Evolutionary conservation across 2,329 filamentous ascomycete genomes (phyloP), one percentile per base, ranked within the genome.

Genomic region (Xylariaceae sp.): DNA sequence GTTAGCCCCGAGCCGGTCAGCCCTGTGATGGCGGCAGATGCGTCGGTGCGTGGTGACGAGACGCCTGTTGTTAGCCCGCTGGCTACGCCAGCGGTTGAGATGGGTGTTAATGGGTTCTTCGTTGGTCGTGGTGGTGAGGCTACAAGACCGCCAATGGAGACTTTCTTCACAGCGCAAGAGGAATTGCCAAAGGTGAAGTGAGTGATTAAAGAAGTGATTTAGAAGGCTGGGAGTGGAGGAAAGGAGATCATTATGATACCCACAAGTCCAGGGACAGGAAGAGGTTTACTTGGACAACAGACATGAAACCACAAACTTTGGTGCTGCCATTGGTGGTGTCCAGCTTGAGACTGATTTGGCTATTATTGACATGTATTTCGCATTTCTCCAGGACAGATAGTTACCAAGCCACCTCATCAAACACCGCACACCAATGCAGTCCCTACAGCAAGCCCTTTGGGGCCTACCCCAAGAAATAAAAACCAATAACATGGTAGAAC

Each of bases 91-190:
- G 31, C 49, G 2, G 22, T 22, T 12, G 48, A 14, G 3, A 31
- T 43, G n/a, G 42, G 48, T 6, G n/a, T 17, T 27, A n/a, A 36
- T n/a, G 18, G 48, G 3, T 19, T 55, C 15, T 44, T 46, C 4
- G 35, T 46, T 14, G 48, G 49, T n/a, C 57, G 48, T 15, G 42
- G 22, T 6, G 17, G n/a, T 3, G 44, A 22, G 17, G 5, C 42
- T 4, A 41, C 58, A 45, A 53, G 63, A 10, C 64, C 63, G 10
- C 59, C 56, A 2, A 43, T 83, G 27, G 80, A 85, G 52, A 75
- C 75, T 0, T 83, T 81, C 54, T 71, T 78, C 17, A 83, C 80
- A 2, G 78, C 81, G 1, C 71, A 66, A 11, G 74, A 78, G 52
- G 64, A 71, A 5, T 54, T 75, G 42, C 69, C 72, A 1, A 64